phyloP scores from a whole-genome alignment of 306 rosid genomes.

The Acmispon strigosus region DNA sequence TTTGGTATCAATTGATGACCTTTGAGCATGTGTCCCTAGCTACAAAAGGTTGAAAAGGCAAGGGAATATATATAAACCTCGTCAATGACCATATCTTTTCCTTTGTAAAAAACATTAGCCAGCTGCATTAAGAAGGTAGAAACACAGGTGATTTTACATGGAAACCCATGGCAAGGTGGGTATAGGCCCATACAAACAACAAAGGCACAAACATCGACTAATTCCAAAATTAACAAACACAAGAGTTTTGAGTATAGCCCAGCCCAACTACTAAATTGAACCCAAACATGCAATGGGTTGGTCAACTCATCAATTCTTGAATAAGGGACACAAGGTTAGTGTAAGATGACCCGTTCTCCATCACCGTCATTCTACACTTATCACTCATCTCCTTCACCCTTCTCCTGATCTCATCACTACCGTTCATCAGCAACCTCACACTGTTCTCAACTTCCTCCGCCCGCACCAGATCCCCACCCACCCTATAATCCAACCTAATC shows the following conservation, averaged over 20 bases:
- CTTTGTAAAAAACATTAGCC: no score
- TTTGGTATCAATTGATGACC: constrained; percentile 18
- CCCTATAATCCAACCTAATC: constrained; percentile 42
- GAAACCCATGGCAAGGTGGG: no score
- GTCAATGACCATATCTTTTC: constrained; percentile 12
- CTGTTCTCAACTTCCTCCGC: constrained; percentile 34
- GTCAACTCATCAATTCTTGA: constrained; percentile 6
- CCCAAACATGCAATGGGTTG: neutral
- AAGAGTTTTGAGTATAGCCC: no score
- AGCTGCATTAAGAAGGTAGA: no score
- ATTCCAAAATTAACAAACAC: no score
- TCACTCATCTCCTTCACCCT: constrained; percentile 39
- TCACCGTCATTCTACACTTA: constrained; percentile 13
- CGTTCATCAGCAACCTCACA: constrained; percentile 27
- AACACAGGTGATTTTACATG: no score
- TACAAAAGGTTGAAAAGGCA: neutral
- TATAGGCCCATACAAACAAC: no score
- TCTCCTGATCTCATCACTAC: constrained; percentile 16
- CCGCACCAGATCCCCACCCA: constrained; percentile 29
- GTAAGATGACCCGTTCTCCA: constrained; percentile 35
- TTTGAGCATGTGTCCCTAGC: constrained; percentile 13
- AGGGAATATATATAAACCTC: neutral
- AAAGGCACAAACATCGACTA: no score
- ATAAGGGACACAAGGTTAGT: constrained; percentile 1
- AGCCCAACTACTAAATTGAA: neutral